Conservation (phyloP, 2,329 filamentous ascomycete species). For the Arthrobotrys entomopaga region DNA sequence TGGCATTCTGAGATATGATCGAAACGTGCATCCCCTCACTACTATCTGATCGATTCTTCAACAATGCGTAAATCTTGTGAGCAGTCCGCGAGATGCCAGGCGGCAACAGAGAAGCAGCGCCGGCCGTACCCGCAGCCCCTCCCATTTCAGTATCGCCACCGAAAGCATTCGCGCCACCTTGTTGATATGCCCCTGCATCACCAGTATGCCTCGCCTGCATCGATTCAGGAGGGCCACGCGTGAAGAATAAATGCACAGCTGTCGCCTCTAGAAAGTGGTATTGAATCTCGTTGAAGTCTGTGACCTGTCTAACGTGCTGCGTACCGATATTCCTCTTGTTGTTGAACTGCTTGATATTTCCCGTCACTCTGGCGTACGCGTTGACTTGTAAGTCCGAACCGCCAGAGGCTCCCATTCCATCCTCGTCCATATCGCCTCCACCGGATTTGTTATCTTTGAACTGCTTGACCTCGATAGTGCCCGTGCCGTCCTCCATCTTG, state of each 20-base stretch:
- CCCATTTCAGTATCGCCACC: constrained; percentile 57
- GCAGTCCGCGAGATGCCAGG: constrained; percentile 69
- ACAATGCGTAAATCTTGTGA: constrained; percentile 75
- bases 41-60: constrained; percentile 74
- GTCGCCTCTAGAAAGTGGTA: constrained; percentile 92
- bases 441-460: constrained; percentile 74
- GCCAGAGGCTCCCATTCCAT: constrained; percentile 60
- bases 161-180: constrained; percentile 59
- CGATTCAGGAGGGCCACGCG: constrained; percentile 70
- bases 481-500: constrained; percentile 94
- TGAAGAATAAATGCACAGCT: constrained; percentile 85
- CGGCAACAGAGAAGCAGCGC: constrained; percentile 61
- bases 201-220: constrained; percentile 58
- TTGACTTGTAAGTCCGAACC: constrained; percentile 73
- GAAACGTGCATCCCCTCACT: constrained; percentile 87
- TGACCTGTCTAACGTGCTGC: constrained; percentile 80
- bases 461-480: constrained; percentile 87
- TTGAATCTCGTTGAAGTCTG: constrained; percentile 89
- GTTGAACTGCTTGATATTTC: constrained; percentile 83
- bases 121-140: constrained; percentile 63
- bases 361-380: constrained; percentile 85
- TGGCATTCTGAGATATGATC: constrained; percentile 74
- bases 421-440: constrained; percentile 59
- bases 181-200: constrained; percentile 68
- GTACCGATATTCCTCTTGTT: constrained; percentile 84